These are phyloP conservation scores for Pythium chondricola DNA, from an alignment of 352 stramenopile species.

Conservation along the genomic window DNA sequence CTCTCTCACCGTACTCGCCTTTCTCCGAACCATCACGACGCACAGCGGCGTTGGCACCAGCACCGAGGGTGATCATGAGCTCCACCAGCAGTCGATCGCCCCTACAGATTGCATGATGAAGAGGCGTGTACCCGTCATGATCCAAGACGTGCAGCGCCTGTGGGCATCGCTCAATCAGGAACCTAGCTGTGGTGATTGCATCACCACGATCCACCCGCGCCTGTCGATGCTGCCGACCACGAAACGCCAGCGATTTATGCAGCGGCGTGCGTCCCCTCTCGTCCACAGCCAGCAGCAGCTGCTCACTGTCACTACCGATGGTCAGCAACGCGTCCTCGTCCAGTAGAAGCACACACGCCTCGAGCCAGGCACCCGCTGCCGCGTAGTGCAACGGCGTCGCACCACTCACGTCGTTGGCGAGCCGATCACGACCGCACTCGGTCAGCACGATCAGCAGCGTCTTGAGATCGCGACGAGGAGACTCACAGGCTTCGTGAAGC, in stretches of 20 bases:
- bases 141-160: slow-evolving; percentile 36
- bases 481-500: slow-evolving; percentile 52
- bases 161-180: slow-evolving; percentile 24
- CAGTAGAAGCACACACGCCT: slow-evolving; percentile 38
- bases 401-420: slow-evolving; percentile 1
- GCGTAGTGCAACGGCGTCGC: slow-evolving; percentile 49
- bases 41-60: slow-evolving; percentile 7
- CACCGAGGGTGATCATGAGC: slow-evolving; percentile 36
- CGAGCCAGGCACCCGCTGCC: slow-evolving; percentile 29
- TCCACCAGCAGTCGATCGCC: slow-evolving; percentile 30
- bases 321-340: slow-evolving; percentile 8
- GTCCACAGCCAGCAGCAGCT: slow-evolving; percentile 31
- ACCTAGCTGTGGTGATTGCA: slow-evolving; percentile 15
- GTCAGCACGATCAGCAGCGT: slow-evolving; percentile 5
- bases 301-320: slow-evolving; percentile 15
- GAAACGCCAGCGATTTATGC: slow-evolving; percentile 5
- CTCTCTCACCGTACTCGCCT: slow-evolving; percentile 1
- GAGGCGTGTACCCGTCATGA: slow-evolving; percentile 25
- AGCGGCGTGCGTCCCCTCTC: slow-evolving; percentile 38
- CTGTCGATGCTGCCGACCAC: neutral
- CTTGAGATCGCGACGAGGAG: slow-evolving; percentile 11
- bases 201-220: neutral
- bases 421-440: neutral
- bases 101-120: slow-evolving; percentile 41
- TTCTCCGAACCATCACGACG: neutral